Evolutionary conservation across 768 basidiomycete species (phyloP), one percentile per base, ranked within the genome.

Genomic region (Suillus spraguei): DNA sequence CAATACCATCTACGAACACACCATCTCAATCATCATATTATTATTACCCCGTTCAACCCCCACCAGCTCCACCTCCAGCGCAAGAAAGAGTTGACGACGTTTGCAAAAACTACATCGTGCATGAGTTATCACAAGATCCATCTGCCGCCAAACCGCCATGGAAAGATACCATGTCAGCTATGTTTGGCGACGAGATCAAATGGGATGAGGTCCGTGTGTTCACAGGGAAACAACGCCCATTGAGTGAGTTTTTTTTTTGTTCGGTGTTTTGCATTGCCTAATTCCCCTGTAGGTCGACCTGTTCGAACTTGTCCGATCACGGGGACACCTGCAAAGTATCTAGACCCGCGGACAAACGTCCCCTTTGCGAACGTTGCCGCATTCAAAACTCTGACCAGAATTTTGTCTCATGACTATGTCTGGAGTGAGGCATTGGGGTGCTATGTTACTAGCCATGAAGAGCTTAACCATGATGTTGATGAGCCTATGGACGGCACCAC

Each of bases 131-230:
- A 2, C 85, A 89, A 65, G 71, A 74, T 2, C 76, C 81, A 28
- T 78, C 77, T 5, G 74, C 76, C 1, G 74, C 78, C 0, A 85
- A 86, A 63, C 88, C 90, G 0, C 70, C 74, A 0, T 90, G 91
- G 90, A 80, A 77, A 54, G 85, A 89, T 36, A 93, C 90, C 13
- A 91, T 95, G 89, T 69, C 81, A 8, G 88, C 92, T 2, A 82
- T 97, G 79, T 94, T 98, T 68, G 95, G 96, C 2, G 81, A 90
- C 59, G 90, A 96, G 67, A 88, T 89, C 10, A 83, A 88, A 55
- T 98, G 92, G 92, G 87, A 90, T 59, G 83, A 88, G 35, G 63
- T 91, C 24, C 85, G 81, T 64, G 88, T 89, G 7, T 91, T 85
- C 67, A 78, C 80, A 2, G 81, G 84, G 28, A 90, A 87, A 73